Evolutionary conservation across 2,329 filamentous ascomycete species (phyloP).

Genomic region (Dactylellina haptotyla): DNA sequence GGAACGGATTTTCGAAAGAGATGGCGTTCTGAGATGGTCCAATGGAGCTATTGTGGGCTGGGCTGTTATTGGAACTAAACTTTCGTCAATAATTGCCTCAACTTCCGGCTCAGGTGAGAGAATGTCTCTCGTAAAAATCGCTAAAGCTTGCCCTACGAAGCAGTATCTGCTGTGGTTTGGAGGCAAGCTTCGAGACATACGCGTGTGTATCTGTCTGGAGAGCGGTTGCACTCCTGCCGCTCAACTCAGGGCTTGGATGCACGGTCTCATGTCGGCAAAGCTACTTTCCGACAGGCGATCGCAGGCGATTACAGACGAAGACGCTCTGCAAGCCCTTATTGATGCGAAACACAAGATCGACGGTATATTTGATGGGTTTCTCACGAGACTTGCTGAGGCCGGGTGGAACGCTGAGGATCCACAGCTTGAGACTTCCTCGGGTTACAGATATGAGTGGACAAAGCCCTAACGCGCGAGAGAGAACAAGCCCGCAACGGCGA

Average conservation of each 20-base stretch:
- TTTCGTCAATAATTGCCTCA: slow-evolving; percentile 60
- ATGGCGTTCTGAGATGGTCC: slow-evolving; percentile 72
- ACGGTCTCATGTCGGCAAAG: slow-evolving; percentile 67
- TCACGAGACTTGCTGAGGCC: slow-evolving; percentile 61
- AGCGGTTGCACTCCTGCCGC: slow-evolving; percentile 65
- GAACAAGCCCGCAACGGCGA: too few relatives aligned
- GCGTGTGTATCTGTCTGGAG: slow-evolving; percentile 72
- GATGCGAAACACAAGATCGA: slow-evolving; percentile 61
- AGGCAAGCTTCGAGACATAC: slow-evolving; percentile 59
- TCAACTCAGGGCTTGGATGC: slow-evolving; percentile 72
- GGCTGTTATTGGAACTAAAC: slow-evolving; percentile 67
- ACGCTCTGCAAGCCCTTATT: slow-evolving; percentile 62
- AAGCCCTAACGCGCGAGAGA: slow-evolving; percentile 55
- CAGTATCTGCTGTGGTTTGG: slow-evolving; percentile 72
- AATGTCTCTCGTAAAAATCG: slow-evolving; percentile 58
- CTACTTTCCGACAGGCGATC: slow-evolving; percentile 56
- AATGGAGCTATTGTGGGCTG: slow-evolving; percentile 65
- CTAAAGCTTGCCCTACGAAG: slow-evolving; percentile 63
- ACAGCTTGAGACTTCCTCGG: slow-evolving; percentile 74
- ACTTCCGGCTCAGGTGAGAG: slow-evolving; percentile 25
- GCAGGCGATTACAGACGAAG: slow-evolving; percentile 62
- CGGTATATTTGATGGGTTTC: slow-evolving; percentile 64
- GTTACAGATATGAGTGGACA: slow-evolving; percentile 63
- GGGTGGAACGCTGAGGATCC: slow-evolving; percentile 75
- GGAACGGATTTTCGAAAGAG: slow-evolving; percentile 71